Evolutionary conservation across 108 stramenopile species (phyloP), one percentile per base, ranked within the genome.

Genomic region (Skeletonema grethae): DNA sequence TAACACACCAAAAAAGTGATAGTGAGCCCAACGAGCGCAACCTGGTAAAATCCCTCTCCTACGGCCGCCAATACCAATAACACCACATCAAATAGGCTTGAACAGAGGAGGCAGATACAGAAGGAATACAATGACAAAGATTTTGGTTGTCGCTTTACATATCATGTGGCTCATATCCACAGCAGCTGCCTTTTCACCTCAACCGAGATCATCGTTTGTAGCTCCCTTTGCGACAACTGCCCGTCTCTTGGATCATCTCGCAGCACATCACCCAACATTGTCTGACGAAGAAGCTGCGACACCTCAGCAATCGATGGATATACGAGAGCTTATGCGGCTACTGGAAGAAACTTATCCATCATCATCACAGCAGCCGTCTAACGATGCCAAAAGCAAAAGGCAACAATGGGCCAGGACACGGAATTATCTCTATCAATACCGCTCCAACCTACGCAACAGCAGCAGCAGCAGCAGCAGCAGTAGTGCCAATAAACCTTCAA

Each of bases 391-490:
- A 18, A 13, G 41, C 39, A 16, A 13, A 5, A 77, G 30, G 28
- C 57, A 69, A 32, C 38, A 74, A 53, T 90, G 89, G 87, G 63
- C 57, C 20, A 87, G 81, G 45, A 83, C 85, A 13, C 68, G 85
- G 43, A 85, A 67, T 22, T 90, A 88, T 39, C 63, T 90, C 16
- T 88, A 90, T 62, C 85, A 85, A 61, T 71, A 75, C 61, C 73
- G 80, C 24, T 75, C 84, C 24, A 72, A 61, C 22, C 28, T 60
- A 2, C 25, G 25, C 25, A 0, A 29, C 39, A 28, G 18, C 15
- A n/a, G 53, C 22, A 60, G 6, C 41, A n/a, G 11, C 46, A 41
- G 11, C 46, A 16, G 13, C 16, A 12, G 31, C 7, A 36, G 48
- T 25, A 36, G 48, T 25, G 43, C 11, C 31, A 7, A 28, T 28